Evolutionary conservation across 306 rosid species (phyloP).

Genomic region (Gynostemma pentaphyllum): DNA sequence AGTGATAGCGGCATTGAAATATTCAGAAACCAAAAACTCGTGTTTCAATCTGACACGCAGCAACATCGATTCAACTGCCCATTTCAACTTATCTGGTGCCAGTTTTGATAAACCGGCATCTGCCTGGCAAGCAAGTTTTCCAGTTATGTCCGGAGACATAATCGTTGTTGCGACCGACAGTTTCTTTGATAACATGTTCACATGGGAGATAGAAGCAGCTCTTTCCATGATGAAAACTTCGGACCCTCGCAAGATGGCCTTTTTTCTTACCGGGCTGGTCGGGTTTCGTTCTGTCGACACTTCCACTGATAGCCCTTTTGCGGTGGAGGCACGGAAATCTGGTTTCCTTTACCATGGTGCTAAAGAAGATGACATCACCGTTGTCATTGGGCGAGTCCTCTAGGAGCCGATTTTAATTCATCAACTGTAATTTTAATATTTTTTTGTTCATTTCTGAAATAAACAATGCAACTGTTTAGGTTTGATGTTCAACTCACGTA

Average conservation of each 20-base stretch:
- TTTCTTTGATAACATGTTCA: conserved; percentile 63
- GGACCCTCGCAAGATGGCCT: conserved; percentile 57
- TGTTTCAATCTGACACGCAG: conserved; percentile 64
- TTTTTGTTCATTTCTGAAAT: no score
- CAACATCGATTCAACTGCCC: conserved; percentile 72
- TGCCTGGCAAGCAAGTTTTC: conserved; percentile 59
- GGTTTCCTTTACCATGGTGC: conserved; percentile 66
- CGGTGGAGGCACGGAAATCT: conserved; percentile 64
- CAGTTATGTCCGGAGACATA: conserved; percentile 51
- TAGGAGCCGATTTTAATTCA: no score
- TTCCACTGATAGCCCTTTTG: conserved; percentile 51
- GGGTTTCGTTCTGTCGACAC: conserved; percentile 52
- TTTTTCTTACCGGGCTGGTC: conserved; percentile 66
- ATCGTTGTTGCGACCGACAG: conserved; percentile 73
- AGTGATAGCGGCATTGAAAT: conserved; percentile 81
- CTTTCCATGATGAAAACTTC: conserved; percentile 41
- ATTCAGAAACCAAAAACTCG: conserved; percentile 54
- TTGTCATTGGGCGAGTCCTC: no score
- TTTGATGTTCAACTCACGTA: no score
- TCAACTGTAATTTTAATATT: no score
- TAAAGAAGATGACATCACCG: conserved; percentile 75
- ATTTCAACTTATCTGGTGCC: conserved; percentile 57
- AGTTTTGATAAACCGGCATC: conserved; percentile 66
- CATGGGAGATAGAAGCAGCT: conserved; percentile 37
- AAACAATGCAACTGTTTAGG: no score